phyloP scores from a whole-genome alignment of 2,329 filamentous ascomycete genomes.

The Aureobasidium sp. region DNA sequence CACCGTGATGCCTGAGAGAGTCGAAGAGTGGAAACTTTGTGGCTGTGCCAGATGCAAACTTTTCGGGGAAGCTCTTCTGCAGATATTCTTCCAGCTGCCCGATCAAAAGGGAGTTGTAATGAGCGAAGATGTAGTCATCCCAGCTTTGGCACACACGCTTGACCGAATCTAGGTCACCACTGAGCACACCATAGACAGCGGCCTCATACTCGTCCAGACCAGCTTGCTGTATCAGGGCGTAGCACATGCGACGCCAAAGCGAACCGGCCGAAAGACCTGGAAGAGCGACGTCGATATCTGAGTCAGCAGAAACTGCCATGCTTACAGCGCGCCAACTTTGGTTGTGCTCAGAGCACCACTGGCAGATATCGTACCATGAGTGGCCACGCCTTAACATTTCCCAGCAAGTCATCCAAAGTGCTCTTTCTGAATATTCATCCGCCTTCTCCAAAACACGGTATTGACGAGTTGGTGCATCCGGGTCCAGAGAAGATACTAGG shows the following conservation, averaged over 20 bases:
- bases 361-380: conserved; percentile 63
- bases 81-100: conserved; percentile 72
- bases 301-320: conserved; percentile 60
- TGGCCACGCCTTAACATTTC: conserved; percentile 85
- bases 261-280: conserved; percentile 35
- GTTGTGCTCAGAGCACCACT: conserved; percentile 79
- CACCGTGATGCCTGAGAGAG: conserved; percentile 55
- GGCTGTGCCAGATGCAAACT: conserved; percentile 46
- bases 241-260: conserved; percentile 73
- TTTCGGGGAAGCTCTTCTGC: conserved; percentile 47
- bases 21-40: conserved; percentile 59
- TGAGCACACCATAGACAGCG: conserved; percentile 85
- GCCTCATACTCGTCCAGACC: conserved; percentile 71
- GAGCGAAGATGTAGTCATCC: conserved; percentile 81
- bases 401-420: conserved; percentile 90
- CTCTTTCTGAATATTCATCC: conserved; percentile 81
- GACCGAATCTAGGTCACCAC: conserved; percentile 73
- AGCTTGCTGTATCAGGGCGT: conserved; percentile 59
- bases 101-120: conserved; percentile 79
- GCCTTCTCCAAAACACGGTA: conserved; percentile 66
- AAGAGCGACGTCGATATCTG: conserved; percentile 32
- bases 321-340: conserved; percentile 86
- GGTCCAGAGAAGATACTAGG: conserved; percentile 82
- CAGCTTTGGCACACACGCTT: conserved; percentile 69
- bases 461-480: conserved; percentile 80